Percentiles rank a stretch among this genome's conserved stretches.
These are phyloP conservation scores for Pleurotus cornucopiae DNA, from an alignment of 768 basidiomycete species.

Conservation along the genomic window DNA sequence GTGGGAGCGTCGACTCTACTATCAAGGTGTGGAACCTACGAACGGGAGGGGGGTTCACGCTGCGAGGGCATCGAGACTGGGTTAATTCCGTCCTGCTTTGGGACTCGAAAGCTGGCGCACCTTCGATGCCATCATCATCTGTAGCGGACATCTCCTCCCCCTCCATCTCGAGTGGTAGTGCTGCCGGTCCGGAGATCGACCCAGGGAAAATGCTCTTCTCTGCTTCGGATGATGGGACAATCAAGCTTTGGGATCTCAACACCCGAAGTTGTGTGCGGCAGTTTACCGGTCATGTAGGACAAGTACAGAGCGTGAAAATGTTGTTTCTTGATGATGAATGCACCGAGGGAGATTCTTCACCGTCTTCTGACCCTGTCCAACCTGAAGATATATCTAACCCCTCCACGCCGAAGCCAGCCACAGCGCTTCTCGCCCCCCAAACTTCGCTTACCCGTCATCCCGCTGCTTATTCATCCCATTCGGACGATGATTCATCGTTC, in stretches of 20 bases:
- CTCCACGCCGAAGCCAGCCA: conserved; percentile 4
- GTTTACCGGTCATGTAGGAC: conserved; percentile 88
- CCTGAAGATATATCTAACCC: conserved; percentile 8
- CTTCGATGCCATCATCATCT: conserved; percentile 14
- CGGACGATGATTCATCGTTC: conserved; percentile 4
- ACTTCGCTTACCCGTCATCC: background rate
- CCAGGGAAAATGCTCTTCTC: conserved; percentile 96
- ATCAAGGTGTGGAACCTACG: conserved; percentile 94
- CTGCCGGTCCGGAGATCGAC: conserved; percentile 53
- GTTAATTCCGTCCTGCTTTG: conserved; percentile 93
- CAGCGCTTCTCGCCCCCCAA: background rate
- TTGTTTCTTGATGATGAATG: conserved; percentile 54
- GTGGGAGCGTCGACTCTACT: conserved; percentile 91
- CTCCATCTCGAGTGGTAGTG: conserved; percentile 12
- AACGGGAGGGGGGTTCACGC: conserved; percentile 86
- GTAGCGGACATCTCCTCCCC: conserved; percentile 16
- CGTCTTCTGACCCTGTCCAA: conserved; percentile 16
- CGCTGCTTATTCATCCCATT: background rate
- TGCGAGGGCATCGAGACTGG: conserved; percentile 94
- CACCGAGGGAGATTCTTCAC: conserved; percentile 29
- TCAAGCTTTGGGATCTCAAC: conserved; percentile 92
- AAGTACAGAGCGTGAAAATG: conserved; percentile 88
- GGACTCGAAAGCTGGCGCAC: conserved; percentile 51
- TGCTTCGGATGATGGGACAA: conserved; percentile 90
- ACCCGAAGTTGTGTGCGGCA: conserved; percentile 75